These are phyloP conservation scores for Penicillium sp. DNA, from an alignment of 2,329 filamentous ascomycete genomes.

Conservation along the genomic window DNA sequence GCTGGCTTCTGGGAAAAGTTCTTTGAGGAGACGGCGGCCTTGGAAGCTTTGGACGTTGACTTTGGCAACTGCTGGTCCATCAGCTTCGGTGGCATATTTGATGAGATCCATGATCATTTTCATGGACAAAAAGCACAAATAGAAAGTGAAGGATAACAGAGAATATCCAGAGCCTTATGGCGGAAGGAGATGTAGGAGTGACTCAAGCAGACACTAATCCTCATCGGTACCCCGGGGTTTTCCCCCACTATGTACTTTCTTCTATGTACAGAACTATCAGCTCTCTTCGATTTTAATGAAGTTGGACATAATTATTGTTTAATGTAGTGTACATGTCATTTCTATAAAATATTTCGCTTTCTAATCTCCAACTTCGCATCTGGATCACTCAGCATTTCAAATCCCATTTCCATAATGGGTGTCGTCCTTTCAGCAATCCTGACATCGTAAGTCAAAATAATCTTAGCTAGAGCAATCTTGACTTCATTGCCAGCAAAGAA, in stretches of 20 bases:
- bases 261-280: background rate
- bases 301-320: background rate
- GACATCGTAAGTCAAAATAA: background rate
- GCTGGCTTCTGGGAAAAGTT: conserved; percentile 39
- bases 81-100: conserved; percentile 42
- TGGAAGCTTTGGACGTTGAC: conserved; percentile 50
- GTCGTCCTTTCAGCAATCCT: background rate
- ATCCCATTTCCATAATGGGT: background rate
- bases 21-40: conserved; percentile 38
- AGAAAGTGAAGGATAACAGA: background rate
- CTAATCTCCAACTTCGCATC: background rate
- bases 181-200: background rate
- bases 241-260: background rate
- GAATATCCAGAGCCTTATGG: background rate
- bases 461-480: conserved; percentile 22
- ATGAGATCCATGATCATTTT: conserved; percentile 20
- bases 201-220: background rate
- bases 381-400: background rate
- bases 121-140: background rate
- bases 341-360: background rate
- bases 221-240: background rate
- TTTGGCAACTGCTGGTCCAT: conserved; percentile 43
- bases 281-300: background rate
- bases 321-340: background rate
- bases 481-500: conserved; percentile 29